Evolutionary conservation across 305 asterid species (phyloP), one percentile per base, ranked within the genome.

Genomic region (Solanum chacoense): DNA sequence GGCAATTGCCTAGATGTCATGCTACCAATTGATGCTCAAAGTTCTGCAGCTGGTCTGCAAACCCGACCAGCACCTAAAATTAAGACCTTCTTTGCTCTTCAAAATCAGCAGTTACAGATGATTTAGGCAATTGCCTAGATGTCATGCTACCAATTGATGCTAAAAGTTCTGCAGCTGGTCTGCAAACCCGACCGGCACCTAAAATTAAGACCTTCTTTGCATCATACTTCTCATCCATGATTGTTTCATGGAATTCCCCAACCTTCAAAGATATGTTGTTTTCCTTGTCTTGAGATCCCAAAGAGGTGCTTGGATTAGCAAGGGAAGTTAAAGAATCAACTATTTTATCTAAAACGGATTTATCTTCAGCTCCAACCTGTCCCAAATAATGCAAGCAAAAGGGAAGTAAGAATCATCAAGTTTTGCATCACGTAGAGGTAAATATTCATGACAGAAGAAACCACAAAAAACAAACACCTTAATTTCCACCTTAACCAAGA

Each of bases 181-280:
- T 95, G 92, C 99, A 97, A 79, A 97, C 98, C 67, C 97, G 94
- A n/a, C 99, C 99, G 88, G 99, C 99, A 45, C 99, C 99, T 93
- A 97, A 92, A 89, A 97, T 94, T 85, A 97, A 94, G 88, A 97
- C 93, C 28, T 28, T 92, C 89, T 92, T 91, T 79, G 45, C 55
- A 85, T 88, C 96, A 83, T 71, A 86, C 89, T 92, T 95, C 89
- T 89, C 90, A 89, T 88, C 93, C 40, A 85, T 34, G 77, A 55
- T 91, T 71, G 80, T 90, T 85, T 92, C 94, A 31, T 87, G 92
- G 59, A 91, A 89, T 89, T 93, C 93, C 10, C 97, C 98, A 88
- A 95, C 91, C 92, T 92, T 94, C 55, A 94, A 90, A 2, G 99
- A 94, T 69, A 93, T 89, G 76, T 92, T 93, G 78, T 89, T 91